These are phyloP conservation scores for Murraya koenigii DNA, from an alignment of 345 rosid species.

Conservation along the genomic window DNA sequence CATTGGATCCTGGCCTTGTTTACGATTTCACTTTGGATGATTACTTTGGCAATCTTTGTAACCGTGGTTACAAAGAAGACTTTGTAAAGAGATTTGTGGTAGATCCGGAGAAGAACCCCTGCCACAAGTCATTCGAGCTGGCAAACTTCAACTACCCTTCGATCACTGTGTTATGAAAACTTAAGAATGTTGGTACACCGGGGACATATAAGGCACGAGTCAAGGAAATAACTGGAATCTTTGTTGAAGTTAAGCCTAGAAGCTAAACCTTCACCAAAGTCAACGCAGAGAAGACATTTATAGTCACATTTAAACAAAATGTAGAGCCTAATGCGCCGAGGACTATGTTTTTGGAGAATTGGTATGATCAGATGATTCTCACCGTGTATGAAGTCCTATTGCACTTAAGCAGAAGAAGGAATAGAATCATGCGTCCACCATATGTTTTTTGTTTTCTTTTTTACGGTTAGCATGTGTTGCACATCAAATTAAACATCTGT, in stretches of 20 bases:
- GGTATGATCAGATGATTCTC: neutral
- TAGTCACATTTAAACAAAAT: neutral
- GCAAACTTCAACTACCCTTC: conserved; percentile 56
- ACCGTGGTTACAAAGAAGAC: neutral
- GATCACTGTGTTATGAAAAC: neutral
- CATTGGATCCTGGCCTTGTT: neutral
- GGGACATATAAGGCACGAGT: neutral
- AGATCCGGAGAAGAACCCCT: conserved; percentile 8
- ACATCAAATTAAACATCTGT: too few species aligned
- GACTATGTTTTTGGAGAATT: neutral
- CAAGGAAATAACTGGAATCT: neutral
- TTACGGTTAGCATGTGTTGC: too few species aligned
- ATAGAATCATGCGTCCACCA: too few species aligned
- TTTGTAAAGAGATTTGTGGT: too few species aligned
- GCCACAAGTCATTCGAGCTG: conserved; percentile 24
- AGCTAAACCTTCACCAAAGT: neutral
- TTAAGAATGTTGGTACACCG: neutral
- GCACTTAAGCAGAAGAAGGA: neutral
- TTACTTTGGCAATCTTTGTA: neutral
- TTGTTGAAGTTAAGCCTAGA: neutral
- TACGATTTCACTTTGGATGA: neutral
- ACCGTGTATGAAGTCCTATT: neutral
- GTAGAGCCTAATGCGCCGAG: neutral
- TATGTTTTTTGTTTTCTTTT: too few species aligned
- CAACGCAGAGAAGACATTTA: neutral